Base-by-base conservation (phyloP, 116 monocot genomes). In the Phalaenopsis hybrid region DNA sequence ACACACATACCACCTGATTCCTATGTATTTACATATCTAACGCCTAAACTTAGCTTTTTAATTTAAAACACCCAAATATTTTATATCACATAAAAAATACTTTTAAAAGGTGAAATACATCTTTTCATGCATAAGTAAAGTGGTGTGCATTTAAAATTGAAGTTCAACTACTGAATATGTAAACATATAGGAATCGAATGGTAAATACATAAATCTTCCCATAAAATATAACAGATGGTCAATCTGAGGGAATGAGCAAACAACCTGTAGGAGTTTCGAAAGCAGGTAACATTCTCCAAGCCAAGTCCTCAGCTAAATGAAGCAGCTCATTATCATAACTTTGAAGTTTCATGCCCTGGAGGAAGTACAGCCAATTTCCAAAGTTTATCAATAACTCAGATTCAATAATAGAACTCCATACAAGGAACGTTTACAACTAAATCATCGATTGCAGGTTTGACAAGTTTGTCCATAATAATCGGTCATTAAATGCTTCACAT, bases 231-330 rank as follows among this genome's bases (percentile, higher is more conserved):
- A n/a, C 55, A 75, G 44, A 75, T n/a, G 46, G 21, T 46, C 46
- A 75, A n/a, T 77, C 63, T 33, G 43, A 25, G 61, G 63, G 65
- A 80, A 51, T 23, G 75, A 80, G 65, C 31, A 79, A 82, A 82
- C 44, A 57, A 98, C 97, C 97, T 89, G 97, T 98, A 80, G 97
- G 97, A 45, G 97, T 94, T 80, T 98, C 89, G 86, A 98, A 98
- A 83, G 94, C 97, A 86, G 97, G 97, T 68, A 98, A 82, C 75
- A 98, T 78, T 84, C 97, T 93, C 55, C 84, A 83, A 57, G 97
- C 97, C 86, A 98, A 85, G 79, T 94, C 97, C 78, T 91, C 91
- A 68, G 97, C 81, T 83, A 98, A 87, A 87, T 89, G 94, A 87
- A 98, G 97, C 34, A 98, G 85, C 77, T 93, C 83, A 86, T 89